Conservation (phyloP, 441 rosid species). For the Populus hybrid region DNA sequence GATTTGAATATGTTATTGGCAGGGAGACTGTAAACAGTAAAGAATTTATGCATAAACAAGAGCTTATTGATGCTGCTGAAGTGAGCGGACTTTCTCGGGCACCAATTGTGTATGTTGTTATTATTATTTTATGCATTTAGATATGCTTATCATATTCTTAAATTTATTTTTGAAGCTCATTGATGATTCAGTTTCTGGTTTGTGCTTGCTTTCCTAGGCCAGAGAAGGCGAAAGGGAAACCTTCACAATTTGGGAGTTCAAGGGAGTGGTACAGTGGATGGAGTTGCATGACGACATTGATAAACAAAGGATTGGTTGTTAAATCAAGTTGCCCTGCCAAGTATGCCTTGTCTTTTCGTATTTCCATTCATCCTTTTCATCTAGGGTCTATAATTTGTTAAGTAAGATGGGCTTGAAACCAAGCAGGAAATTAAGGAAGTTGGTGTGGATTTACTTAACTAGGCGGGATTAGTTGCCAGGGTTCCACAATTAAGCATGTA, state of each 20-base stretch:
- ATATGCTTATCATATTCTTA: constrained; percentile 1
- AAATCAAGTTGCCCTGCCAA: constrained; percentile 97
- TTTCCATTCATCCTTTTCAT: neutral
- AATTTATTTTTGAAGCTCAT: constrained; percentile 3
- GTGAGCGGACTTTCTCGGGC: constrained; percentile 86
- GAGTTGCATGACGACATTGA: constrained; percentile 86
- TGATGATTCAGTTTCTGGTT: constrained; percentile 6
- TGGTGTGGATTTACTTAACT: neutral
- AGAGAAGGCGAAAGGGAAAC: constrained; percentile 75
- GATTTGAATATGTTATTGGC: constrained; percentile 16
- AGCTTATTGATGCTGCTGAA: constrained; percentile 87
- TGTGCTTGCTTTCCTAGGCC: constrained; percentile 45
- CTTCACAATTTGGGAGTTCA: constrained; percentile 68
- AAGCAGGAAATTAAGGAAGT: neutral
- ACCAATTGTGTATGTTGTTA: constrained; percentile 53
- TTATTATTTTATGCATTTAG: constrained; percentile 1
- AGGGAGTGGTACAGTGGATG: constrained; percentile 94
- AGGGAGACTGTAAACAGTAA: constrained; percentile 64
- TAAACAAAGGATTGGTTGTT: constrained; percentile 78
- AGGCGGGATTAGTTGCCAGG: neutral
- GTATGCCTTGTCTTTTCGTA: constrained; percentile 34
- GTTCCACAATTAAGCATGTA: neutral
- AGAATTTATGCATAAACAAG: constrained; percentile 80
- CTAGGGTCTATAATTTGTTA: neutral
- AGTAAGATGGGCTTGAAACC: neutral